phyloP scores from a whole-genome alignment of 768 basidiomycete species.

The Piloderma croceum region DNA sequence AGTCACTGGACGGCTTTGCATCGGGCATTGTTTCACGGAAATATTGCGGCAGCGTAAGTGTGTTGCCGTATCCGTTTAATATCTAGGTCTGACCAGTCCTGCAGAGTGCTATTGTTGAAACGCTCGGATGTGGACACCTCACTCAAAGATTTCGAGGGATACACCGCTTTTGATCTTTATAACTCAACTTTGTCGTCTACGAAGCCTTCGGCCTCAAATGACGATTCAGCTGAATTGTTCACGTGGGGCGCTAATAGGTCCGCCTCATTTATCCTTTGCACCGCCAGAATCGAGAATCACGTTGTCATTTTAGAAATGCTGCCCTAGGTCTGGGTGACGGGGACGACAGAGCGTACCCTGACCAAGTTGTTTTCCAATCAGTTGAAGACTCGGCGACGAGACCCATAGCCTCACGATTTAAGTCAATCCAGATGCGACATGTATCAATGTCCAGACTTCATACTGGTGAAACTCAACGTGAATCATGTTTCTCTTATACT shows the following conservation, averaged over 20 bases:
- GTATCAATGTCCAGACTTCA: constrained; percentile 86
- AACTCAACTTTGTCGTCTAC: constrained; percentile 83
- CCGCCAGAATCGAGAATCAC: constrained; percentile 9
- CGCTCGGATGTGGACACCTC: constrained; percentile 65
- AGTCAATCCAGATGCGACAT: constrained; percentile 55
- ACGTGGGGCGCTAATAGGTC: constrained; percentile 87
- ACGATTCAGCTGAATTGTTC: constrained; percentile 52
- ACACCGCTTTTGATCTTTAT: constrained; percentile 89
- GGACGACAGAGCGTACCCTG: constrained; percentile 73
- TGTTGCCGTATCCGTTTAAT: constrained; percentile 2
- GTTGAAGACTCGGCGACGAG: constrained; percentile 25
- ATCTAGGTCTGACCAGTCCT: constrained; percentile 9
- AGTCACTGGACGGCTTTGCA: constrained; percentile 91
- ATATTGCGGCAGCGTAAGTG: constrained; percentile 62
- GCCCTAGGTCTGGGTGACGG: constrained; percentile 80
- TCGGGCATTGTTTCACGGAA: constrained; percentile 76
- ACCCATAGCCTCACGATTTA: constrained; percentile 46
- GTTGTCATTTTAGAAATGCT: constrained; percentile 57
- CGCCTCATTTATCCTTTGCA: constrained; percentile 4
- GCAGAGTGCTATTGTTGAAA: constrained; percentile 69
- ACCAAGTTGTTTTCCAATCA: constrained; percentile 55
- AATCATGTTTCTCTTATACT: not conserved
- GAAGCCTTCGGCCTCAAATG: constrained; percentile 40
- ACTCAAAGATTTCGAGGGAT: constrained; percentile 80
- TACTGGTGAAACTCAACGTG: constrained; percentile 56